Conservation (phyloP, 345 rosid species). For the Melastoma malabathricum region DNA sequence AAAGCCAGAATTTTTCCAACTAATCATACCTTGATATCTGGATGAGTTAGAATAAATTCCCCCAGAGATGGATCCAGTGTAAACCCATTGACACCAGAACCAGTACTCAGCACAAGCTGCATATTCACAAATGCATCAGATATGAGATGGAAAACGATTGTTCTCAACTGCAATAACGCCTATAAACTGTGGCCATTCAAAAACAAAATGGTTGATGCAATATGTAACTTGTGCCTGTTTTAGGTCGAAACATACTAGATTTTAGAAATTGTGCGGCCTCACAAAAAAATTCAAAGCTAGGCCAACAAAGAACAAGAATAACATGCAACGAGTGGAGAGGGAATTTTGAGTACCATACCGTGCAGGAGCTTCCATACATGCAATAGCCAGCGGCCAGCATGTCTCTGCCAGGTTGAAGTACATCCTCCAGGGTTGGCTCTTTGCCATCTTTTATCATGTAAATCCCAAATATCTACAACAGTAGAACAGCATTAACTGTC, state of each 20-base stretch:
- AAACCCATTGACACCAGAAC: conserved; percentile 84
- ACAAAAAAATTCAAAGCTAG: too few species aligned
- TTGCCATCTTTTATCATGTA: conserved; percentile 49
- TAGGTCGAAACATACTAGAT: too few species aligned
- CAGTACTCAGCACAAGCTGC: conserved; percentile 91
- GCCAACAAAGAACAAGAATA: not conserved
- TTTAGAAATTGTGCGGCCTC: too few species aligned
- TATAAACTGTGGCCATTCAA: too few species aligned
- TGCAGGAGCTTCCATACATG: conserved; percentile 99
- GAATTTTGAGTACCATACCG: conserved; percentile 59
- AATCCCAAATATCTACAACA: conserved; percentile 81
- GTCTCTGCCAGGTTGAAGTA: conserved; percentile 79
- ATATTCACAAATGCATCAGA: not conserved
- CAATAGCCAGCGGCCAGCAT: conserved; percentile 97
- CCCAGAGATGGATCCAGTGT: conserved; percentile 98
- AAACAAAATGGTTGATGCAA: too few species aligned
- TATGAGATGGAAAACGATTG: not conserved
- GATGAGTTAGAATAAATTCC: conserved; percentile 92
- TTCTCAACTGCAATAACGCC: too few species aligned
- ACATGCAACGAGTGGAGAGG: not conserved
- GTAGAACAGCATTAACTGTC: conserved; percentile 4
- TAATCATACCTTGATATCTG: conserved; percentile 65
- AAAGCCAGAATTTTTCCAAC: too few species aligned
- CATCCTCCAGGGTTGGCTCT: conserved; percentile 71
- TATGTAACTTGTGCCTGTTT: too few species aligned